Evolutionary conservation across 23 red algal genomes (phyloP).

Genomic region (Gracilaria gracilis): DNA sequence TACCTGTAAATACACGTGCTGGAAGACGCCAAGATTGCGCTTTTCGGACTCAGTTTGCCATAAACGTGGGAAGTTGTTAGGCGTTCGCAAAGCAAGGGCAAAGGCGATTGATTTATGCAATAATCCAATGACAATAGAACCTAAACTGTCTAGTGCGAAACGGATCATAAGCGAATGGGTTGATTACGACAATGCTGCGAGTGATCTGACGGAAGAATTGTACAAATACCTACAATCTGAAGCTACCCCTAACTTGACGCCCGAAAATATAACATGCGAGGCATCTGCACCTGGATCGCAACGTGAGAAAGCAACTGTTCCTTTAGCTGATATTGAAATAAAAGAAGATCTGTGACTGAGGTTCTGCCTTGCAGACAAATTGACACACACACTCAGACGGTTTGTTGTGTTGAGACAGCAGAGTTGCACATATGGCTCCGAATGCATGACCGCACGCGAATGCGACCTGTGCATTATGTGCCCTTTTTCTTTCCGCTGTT

Average conservation of each 20-base stretch:
- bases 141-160: conserved; percentile 86
- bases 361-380: neutral
- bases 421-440: no score
- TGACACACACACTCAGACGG: no score
- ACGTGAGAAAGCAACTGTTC: neutral
- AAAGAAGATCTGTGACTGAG: neutral
- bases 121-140: conserved; percentile 97
- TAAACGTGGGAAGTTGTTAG: no score
- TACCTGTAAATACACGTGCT: no score
- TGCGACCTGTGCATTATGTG: no score
- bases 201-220: conserved; percentile 65
- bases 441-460: no score
- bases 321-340: neutral
- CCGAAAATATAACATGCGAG: neutral
- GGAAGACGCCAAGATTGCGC: no score
- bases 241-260: neutral
- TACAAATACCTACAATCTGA: conserved; percentile 46
- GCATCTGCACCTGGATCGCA: neutral
- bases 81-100: conserved; percentile 85
- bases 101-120: conserved; percentile 99
- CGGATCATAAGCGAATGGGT: conserved; percentile 96
- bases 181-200: conserved; percentile 73
- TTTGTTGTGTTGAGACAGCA: no score
- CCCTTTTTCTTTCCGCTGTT: neutral
- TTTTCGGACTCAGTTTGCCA: no score